phyloP scores from a whole-genome alignment of 2,329 filamentous ascomycete species.

The Fusarium concolor region DNA sequence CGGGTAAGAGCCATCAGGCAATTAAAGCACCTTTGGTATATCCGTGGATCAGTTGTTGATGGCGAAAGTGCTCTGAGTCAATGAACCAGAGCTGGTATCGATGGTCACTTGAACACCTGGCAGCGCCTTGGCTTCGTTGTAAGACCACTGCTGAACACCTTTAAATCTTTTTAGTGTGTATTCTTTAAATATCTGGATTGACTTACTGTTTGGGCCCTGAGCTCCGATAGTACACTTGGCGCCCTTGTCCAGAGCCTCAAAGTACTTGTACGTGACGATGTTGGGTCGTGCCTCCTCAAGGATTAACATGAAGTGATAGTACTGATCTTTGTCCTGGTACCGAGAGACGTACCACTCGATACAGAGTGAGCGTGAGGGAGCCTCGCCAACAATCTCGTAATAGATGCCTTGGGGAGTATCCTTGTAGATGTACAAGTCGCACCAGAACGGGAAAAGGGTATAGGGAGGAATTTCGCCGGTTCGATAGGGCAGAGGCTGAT shows the following conservation, averaged over 20 bases:
- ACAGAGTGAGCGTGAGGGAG: background rate
- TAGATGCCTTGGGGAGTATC: constrained; percentile 7
- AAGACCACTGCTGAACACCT: constrained; percentile 9
- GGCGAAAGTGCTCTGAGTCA: background rate
- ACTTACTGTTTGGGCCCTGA: constrained; percentile 5
- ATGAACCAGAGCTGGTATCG: background rate
- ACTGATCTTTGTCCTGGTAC: constrained; percentile 2
- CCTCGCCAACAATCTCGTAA: background rate
- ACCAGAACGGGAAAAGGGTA: constrained; percentile 6
- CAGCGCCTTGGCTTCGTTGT: constrained; percentile 5
- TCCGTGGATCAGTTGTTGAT: background rate
- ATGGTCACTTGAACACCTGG: constrained; percentile 1
- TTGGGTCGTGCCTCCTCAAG: constrained; percentile 4
- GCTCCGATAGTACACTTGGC: constrained; percentile 1
- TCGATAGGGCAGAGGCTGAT: background rate
- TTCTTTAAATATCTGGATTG: too few relatives aligned
- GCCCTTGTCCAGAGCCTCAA: constrained; percentile 4
- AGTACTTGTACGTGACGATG: constrained; percentile 6
- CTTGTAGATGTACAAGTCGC: constrained; percentile 3
- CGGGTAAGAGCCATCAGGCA: too few relatives aligned
- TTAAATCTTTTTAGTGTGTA: background rate
- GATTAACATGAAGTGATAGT: constrained; percentile 4
- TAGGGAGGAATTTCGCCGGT: background rate
- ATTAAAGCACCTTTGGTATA: too few relatives aligned
- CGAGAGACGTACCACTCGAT: constrained; percentile 10